Evolutionary conservation across 495 filamentous ascomycete genomes (phyloP), one percentile per base, ranked within the genome.

Genomic region (Trichoderma orchidacearum): DNA sequence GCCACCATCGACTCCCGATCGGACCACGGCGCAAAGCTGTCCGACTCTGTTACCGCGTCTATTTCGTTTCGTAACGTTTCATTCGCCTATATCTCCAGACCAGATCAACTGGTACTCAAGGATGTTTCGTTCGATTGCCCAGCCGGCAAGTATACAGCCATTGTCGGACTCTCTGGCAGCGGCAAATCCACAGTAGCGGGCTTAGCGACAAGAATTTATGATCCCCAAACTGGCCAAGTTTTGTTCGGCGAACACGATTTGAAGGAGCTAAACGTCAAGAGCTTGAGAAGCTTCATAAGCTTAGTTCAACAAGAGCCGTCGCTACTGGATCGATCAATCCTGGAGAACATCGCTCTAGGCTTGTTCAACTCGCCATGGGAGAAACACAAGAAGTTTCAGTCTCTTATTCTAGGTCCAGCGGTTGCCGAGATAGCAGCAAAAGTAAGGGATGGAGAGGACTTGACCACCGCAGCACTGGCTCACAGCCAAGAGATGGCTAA

Each of bases 141-240:
- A 8, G 72, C 78, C 2, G 77, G 76, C 36, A 79, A 82, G 58
- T 71, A 75, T 32, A 84, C 85, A 1, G 85, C 83, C 1, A 75
- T 89, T 36, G 82, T 88, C 6, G 85, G 85, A 15, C 68, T 82
- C 11, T 86, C 84, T 13, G 85, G 85, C 21, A 81, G 79, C 57
- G 85, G 85, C n/a, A 89, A 89, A 61, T 85, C 82, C 3, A 88
- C 85, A 6, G 72, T 87, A 29, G 77, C 77, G 0, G 74, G 75
- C 8, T 63, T 86, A 9, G 59, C 83, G 1, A 73, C 75, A 18
- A 69, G 83, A 11, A 64, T 84, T 50, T 80, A 80, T 56, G 77
- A 81, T n/a, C 67, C 75, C 1, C 67, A 63, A 1, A 60, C 58
- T 21, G 74, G 75, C 5, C 27, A 55, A 1, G 56, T 87, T 34